Percentiles rank a stretch among this genome's conserved stretches.
Evolutionary conservation across 2,329 filamentous ascomycete species (phyloP).

Genomic region (Parasarocladium wereldwijsianum): DNA sequence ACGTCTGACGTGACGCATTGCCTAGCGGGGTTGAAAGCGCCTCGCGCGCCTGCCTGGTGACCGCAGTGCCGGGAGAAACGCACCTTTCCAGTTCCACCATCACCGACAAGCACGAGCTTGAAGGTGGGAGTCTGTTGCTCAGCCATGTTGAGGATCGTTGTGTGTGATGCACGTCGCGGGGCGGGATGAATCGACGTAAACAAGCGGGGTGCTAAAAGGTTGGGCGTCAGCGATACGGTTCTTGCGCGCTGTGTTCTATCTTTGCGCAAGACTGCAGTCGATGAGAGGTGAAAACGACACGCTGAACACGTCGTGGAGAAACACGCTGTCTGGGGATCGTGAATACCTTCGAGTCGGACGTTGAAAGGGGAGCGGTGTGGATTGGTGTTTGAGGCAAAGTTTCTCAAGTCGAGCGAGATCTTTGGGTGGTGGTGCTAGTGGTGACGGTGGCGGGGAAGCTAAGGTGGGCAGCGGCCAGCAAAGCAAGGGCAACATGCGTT

Average conservation of each 20-base stretch:
- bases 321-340: neutral
- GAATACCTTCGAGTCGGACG: constrained; percentile 3
- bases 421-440: too few relatives aligned
- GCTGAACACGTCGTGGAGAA: constrained; percentile 6
- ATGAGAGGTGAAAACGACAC: constrained; percentile 6
- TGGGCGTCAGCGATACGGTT: constrained; percentile 16
- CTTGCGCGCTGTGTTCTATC: neutral
- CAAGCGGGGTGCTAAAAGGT: constrained; percentile 26
- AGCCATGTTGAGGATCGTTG: constrained; percentile 44
- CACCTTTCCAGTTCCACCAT: constrained; percentile 99
- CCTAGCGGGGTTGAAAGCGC: constrained; percentile 2
- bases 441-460: too few relatives aligned
- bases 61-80: constrained; percentile 6
- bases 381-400: constrained; percentile 5
- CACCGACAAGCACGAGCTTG: constrained; percentile 99
- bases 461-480: too few relatives aligned
- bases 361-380: constrained; percentile 3
- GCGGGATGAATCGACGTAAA: constrained; percentile 22
- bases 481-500: too few relatives aligned
- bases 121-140: constrained; percentile 57
- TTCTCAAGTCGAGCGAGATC: constrained; percentile 6
- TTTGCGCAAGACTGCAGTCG: constrained; percentile 4
- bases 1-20: neutral
- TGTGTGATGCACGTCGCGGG: constrained; percentile 4
- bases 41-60: neutral